Evolutionary conservation across 441 rosid genomes (phyloP).

Genomic region (Biscutella laevigata): DNA sequence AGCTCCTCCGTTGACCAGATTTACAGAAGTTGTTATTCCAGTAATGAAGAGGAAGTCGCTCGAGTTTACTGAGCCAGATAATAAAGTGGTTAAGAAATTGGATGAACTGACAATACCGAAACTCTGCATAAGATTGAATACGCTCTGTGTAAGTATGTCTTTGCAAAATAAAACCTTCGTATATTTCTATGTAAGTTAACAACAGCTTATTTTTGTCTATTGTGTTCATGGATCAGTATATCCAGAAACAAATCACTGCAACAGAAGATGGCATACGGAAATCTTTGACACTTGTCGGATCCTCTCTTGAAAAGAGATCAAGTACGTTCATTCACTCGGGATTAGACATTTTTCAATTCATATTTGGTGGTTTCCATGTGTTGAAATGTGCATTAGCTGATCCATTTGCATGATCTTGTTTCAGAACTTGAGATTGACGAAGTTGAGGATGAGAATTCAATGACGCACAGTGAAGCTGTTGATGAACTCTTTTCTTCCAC

Average conservation of each 20-base stretch:
- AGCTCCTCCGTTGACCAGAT: conserved; percentile 92
- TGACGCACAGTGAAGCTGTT: conserved; percentile 57
- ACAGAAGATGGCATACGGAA: conserved; percentile 75
- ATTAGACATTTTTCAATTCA: conserved; percentile 1
- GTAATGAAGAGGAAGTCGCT: conserved; percentile 59
- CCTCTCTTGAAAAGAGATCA: conserved; percentile 32
- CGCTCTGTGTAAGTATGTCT: conserved; percentile 63
- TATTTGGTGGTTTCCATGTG: not conserved
- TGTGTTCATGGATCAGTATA: conserved; percentile 46
- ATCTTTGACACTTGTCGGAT: conserved; percentile 52
- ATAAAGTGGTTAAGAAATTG: conserved; percentile 42
- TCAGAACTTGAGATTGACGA: conserved; percentile 38
- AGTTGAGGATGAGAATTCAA: conserved; percentile 37
- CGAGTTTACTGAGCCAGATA: conserved; percentile 44
- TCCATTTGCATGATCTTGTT: conserved; percentile 15
- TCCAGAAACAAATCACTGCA: conserved; percentile 60
- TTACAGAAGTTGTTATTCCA: conserved; percentile 61
- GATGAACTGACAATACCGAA: conserved; percentile 65
- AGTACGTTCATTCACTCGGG: conserved; percentile 34
- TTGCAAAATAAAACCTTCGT: conserved; percentile 7
- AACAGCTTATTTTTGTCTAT: not conserved
- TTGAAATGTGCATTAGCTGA: conserved; percentile 8
- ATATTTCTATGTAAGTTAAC: not conserved
- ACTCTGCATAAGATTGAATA: conserved; percentile 83
- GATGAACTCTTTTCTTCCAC: conserved; percentile 84